Conservation (phyloP, 768 basidiomycete species). For the Tulasnella sp. region DNA sequence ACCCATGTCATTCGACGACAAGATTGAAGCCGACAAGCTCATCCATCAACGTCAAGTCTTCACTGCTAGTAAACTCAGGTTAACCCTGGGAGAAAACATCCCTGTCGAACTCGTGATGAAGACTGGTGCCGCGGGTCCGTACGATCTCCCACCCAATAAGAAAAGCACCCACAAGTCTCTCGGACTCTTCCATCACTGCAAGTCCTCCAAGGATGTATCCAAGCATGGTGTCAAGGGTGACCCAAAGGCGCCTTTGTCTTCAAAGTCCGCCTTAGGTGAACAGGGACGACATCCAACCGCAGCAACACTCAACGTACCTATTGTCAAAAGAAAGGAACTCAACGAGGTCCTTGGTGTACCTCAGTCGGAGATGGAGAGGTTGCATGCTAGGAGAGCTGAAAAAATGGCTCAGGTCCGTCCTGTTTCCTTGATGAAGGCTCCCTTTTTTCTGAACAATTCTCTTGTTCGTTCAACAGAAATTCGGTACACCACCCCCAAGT, state of each 20-base stretch:
- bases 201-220: too few species aligned
- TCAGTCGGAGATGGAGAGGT: not conserved
- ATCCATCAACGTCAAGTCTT: not conserved
- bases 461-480: not conserved
- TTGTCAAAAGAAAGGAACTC: not conserved
- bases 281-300: not conserved
- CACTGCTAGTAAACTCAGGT: slow-evolving; percentile 1
- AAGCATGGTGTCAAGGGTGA: not conserved
- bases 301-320: not conserved
- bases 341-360: not conserved
- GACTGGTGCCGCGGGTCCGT: not conserved
- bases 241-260: not conserved
- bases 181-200: too few species aligned
- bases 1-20: not conserved
- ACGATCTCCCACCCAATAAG: too few species aligned
- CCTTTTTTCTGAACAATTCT: not conserved
- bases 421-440: not conserved
- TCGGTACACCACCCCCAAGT: not conserved
- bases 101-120: slow-evolving; percentile 3
- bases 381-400: not conserved
- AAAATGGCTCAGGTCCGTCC: slow-evolving; percentile 12
- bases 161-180: not conserved
- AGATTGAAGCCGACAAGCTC: not conserved
- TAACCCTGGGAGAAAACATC: not conserved
- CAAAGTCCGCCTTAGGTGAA: not conserved